These are phyloP conservation scores for Oryza meridionalis DNA, from an alignment of 176 grass and related monocot species.

Conservation along the genomic window DNA sequence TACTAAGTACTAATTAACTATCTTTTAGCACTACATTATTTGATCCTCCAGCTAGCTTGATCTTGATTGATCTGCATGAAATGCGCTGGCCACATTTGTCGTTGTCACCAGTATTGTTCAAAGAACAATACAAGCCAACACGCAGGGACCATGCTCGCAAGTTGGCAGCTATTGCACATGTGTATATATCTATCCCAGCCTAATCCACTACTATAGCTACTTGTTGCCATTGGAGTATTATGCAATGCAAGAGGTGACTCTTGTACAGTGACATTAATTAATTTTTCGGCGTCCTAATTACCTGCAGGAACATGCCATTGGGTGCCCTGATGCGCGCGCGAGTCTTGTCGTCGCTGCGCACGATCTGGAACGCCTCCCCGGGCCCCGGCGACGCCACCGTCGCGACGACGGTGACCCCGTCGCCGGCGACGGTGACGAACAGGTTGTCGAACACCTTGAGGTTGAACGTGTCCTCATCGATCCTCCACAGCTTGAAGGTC, in stretches of 20 bases:
- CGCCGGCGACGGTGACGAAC: constrained; percentile 49
- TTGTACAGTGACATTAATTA: too few relatives aligned
- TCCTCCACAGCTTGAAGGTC: constrained; percentile 86
- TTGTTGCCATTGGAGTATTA: too few relatives aligned
- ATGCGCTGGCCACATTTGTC: background rate
- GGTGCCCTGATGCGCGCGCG: constrained; percentile 53
- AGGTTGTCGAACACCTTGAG: constrained; percentile 47
- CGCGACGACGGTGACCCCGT: constrained; percentile 35
- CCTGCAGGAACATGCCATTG: constrained; percentile 61
- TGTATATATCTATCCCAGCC: too few relatives aligned
- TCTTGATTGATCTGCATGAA: background rate
- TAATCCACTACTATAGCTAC: too few relatives aligned
- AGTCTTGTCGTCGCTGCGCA: constrained; percentile 32
- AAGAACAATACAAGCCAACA: background rate
- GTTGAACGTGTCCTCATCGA: constrained; percentile 55
- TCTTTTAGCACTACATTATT: background rate
- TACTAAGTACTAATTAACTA: background rate
- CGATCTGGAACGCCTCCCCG: constrained; percentile 56
- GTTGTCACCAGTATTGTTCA: background rate
- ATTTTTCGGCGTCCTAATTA: background rate
- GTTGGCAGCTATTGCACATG: background rate
- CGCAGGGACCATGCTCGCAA: background rate
- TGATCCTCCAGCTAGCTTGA: background rate
- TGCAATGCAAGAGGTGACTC: too few relatives aligned
- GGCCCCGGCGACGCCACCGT: constrained; percentile 38